Conservation (phyloP, 331 rosid species). For the Acacia concinna region DNA sequence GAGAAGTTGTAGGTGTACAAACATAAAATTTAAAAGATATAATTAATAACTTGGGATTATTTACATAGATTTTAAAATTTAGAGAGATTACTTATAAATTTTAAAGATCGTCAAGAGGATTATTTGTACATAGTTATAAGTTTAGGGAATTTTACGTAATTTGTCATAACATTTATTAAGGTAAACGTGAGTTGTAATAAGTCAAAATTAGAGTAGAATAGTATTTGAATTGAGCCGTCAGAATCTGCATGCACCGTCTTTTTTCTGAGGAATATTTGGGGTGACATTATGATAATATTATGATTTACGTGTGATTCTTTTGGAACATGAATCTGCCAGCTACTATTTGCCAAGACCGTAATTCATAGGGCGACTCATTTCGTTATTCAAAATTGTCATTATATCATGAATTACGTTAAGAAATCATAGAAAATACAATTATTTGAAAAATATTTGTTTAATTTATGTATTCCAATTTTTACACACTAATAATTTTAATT, state of each 20-base stretch:
- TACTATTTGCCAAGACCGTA: neutral
- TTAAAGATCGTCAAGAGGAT: neutral
- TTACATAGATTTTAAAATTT: neutral
- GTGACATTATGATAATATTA: slow-evolving; percentile 29
- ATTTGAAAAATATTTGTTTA: no score
- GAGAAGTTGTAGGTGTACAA: neutral
- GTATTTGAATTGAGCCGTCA: slow-evolving; percentile 26
- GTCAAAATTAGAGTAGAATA: neutral
- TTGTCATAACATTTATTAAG: neutral
- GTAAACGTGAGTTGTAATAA: neutral
- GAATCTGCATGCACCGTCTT: neutral
- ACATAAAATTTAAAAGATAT: no score
- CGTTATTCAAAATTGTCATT: no score
- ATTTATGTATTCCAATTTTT: no score
- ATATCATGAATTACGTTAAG: no score
- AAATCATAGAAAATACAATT: no score
- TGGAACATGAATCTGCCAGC: slow-evolving; percentile 24
- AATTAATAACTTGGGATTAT: neutral
- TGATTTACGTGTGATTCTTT: slow-evolving; percentile 30
- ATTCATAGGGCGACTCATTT: neutral
- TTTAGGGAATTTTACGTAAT: neutral
- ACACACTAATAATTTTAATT: no score
- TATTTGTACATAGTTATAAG: no score
- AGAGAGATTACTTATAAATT: neutral
- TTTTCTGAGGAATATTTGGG: slow-evolving; percentile 9